These are phyloP conservation scores for Penicillium sclerotiorum DNA, from an alignment of 2,329 filamentous ascomycete species.

Conservation along the genomic window DNA sequence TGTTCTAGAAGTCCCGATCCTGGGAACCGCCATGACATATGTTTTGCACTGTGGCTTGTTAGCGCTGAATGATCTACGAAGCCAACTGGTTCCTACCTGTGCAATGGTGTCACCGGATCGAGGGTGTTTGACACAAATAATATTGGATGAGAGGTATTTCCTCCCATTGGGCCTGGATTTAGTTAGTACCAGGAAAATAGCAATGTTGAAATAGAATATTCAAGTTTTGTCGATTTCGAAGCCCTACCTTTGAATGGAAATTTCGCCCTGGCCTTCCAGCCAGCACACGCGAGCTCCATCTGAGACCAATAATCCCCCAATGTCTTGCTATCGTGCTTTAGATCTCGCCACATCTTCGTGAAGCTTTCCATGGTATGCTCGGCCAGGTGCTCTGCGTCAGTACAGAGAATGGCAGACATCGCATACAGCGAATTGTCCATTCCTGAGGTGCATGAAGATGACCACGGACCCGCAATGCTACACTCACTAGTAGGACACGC, in stretches of 20 bases:
- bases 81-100: no score
- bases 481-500: constrained; percentile 34
- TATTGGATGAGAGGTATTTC: constrained; percentile 53
- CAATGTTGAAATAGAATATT: no score
- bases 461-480: constrained; percentile 34
- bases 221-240: no score
- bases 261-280: constrained; percentile 38
- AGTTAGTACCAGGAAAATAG: neutral
- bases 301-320: constrained; percentile 44
- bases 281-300: constrained; percentile 38
- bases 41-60: constrained; percentile 30
- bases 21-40: constrained; percentile 45
- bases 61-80: no score
- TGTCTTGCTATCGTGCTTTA: constrained; percentile 28
- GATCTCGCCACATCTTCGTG: constrained; percentile 22
- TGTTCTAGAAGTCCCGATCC: constrained; percentile 50
- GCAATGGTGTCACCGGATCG: constrained; percentile 63
- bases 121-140: constrained; percentile 60
- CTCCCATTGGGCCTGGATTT: constrained; percentile 28
- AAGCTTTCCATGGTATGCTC: constrained; percentile 23
- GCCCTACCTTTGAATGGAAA: constrained; percentile 40
- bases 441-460: constrained; percentile 27
- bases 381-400: constrained; percentile 32
- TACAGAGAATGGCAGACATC: constrained; percentile 35
- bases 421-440: constrained; percentile 33